A percentile compares a stretch with the other conserved stretches of the same genome.
phyloP scores from a whole-genome alignment of 257 asterid genomes.

The Petrea volubilis region DNA sequence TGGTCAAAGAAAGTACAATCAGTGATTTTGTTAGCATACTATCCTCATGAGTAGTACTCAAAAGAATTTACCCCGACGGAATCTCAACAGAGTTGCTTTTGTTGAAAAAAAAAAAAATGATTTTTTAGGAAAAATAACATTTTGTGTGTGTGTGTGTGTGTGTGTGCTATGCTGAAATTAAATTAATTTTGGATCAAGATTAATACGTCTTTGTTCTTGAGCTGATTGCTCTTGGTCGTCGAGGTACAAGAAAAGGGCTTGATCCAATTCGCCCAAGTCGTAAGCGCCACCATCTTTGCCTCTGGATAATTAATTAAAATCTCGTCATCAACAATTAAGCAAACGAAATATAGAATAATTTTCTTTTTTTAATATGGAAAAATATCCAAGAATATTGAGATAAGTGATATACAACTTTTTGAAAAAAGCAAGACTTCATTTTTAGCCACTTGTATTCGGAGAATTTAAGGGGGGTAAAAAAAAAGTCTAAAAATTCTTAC shows the following conservation, averaged over 20 bases:
- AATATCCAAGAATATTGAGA: not conserved
- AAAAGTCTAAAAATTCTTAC: conserved; percentile 21
- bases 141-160: too few relatives aligned
- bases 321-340: not conserved
- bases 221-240: conserved; percentile 54
- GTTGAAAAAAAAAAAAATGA: not conserved
- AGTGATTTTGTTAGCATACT: conserved; percentile 35
- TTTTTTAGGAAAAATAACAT: too few relatives aligned
- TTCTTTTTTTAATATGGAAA: too few relatives aligned
- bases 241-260: conserved; percentile 61
- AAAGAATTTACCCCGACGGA: conserved; percentile 21
- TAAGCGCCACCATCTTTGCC: conserved; percentile 55
- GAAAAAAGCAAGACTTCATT: not conserved
- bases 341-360: too few relatives aligned
- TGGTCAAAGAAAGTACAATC: conserved; percentile 63
- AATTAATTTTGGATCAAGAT: too few relatives aligned
- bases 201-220: conserved; percentile 50
- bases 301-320: conserved; percentile 38
- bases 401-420: too few relatives aligned
- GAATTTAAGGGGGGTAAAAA: not conserved
- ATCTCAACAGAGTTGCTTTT: too few relatives aligned
- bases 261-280: conserved; percentile 76
- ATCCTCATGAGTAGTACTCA: conserved; percentile 26
- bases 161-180: too few relatives aligned
- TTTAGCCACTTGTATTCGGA: not conserved